Percentiles rank a stretch among this genome's conserved stretches.
Conservation (phyloP, 768 basidiomycete species). For the Megacollybia marginata region DNA sequence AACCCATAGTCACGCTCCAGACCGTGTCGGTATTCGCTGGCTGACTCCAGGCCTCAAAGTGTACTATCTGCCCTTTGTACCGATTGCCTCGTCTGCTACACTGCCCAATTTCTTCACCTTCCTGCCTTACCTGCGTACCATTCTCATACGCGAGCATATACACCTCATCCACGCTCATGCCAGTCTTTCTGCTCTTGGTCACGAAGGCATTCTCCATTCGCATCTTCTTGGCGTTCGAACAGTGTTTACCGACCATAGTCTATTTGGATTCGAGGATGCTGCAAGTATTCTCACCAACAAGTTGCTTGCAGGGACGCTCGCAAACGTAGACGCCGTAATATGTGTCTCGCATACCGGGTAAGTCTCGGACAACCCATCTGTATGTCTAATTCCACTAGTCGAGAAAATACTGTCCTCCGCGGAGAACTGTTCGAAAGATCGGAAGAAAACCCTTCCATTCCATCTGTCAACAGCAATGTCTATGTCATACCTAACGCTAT, state of each 20-base stretch:
- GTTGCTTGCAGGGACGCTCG: constrained; percentile 75
- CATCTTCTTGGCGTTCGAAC: constrained; percentile 83
- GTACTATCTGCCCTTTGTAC: constrained; percentile 86
- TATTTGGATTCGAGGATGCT: constrained; percentile 96
- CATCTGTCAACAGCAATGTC: constrained; percentile 49
- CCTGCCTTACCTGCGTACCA: constrained; percentile 85
- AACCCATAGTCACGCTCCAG: constrained; percentile 84
- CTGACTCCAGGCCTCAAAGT: constrained; percentile 83
- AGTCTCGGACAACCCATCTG: constrained; percentile 11
- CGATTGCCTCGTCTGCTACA: constrained; percentile 88
- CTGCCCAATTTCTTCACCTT: constrained; percentile 92
- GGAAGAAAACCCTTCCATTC: constrained; percentile 33
- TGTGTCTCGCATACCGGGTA: constrained; percentile 97
- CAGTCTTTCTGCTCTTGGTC: constrained; percentile 80
- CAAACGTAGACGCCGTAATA: constrained; percentile 90
- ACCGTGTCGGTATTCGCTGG: constrained; percentile 87
- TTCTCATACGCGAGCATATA: constrained; percentile 80
- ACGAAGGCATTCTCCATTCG: constrained; percentile 88
- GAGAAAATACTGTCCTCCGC: constrained; percentile 94
- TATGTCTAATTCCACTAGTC: constrained; percentile 36
- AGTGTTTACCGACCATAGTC: constrained; percentile 93
- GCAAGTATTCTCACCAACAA: constrained; percentile 98
- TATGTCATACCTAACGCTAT: constrained; percentile 95
- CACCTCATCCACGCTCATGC: constrained; percentile 90
- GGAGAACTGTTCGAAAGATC: constrained; percentile 62